These are phyloP conservation scores for Apophysomyces elegans DNA, from an alignment of 371 early-diverging fungal genomes.

Conservation along the genomic window DNA sequence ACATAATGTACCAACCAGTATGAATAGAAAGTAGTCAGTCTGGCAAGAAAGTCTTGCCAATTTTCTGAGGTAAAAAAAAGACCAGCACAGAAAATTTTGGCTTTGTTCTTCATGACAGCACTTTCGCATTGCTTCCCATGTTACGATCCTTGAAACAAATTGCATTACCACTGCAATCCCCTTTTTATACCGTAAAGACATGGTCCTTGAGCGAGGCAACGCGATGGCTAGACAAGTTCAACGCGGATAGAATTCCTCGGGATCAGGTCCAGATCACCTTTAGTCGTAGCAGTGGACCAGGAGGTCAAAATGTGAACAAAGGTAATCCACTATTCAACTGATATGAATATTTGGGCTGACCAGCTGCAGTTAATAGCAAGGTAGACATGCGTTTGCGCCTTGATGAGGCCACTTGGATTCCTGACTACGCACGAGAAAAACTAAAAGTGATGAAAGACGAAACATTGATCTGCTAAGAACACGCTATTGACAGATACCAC, in stretches of 20 bases:
- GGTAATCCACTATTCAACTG: conserved; percentile 29
- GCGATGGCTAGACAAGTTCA: conserved; percentile 36
- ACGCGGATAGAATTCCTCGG: conserved; percentile 36
- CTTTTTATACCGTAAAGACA: conserved; percentile 9
- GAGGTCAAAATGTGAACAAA: conserved; percentile 95
- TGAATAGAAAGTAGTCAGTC: no score
- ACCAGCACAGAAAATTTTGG: not conserved
- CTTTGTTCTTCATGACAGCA: no score
- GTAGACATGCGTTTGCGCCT: conserved; percentile 78
- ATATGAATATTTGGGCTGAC: not conserved
- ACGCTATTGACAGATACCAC: not conserved
- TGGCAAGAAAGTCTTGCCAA: no score
- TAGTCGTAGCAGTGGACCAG: conserved; percentile 74
- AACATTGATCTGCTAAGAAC: not conserved
- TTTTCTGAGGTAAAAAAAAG: no score
- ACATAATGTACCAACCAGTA: no score
- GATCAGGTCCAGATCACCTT: conserved; percentile 37
- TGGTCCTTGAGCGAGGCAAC: conserved; percentile 41
- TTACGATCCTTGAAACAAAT: not conserved
- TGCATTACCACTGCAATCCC: not conserved
- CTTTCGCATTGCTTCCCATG: not conserved
- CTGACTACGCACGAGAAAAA: conserved; percentile 64
- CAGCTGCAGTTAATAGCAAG: conserved; percentile 78
- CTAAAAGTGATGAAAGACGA: conserved; percentile 24
- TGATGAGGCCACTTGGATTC: conserved; percentile 77